Base-by-base conservation (phyloP, 495 filamentous ascomycete genomes). In the Aspergillus indologenus region DNA sequence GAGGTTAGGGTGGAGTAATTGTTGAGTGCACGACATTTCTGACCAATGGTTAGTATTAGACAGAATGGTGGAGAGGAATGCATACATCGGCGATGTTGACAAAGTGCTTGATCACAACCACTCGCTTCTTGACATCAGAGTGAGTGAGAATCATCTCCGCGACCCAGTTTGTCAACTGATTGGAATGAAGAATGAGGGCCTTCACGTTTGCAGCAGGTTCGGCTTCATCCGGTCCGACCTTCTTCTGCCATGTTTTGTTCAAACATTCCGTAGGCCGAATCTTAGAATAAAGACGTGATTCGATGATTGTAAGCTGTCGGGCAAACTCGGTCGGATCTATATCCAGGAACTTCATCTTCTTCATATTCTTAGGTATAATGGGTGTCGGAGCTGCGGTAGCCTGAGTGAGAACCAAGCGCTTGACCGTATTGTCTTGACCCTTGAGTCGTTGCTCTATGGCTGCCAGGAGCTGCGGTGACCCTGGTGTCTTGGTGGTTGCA, bases 121-220 rank as follows among this genome's bases (percentile, higher is more conserved):
- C 94, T 59, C 94, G 83, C 72, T 96, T 96, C 78, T 92, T 94
- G 51, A 96, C 90, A 70, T 98, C 94, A 31, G 83, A 79, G 70
- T 98, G 95, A 3, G 85, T 91, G 65, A 98, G 78, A 64, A 98
- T 98, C 94, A 98, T 98, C 71, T 98, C 92, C n/a, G 94, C 94
- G 54, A 98, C 94, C 95, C 95, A 98, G 71, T 98, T 98, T 19
- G 94, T 98, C 72, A 98, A 83, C 71, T 96, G 93, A 63, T 98
- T 98, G 0, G 95, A 97, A 71, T 98, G 94, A 45, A 98, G 80
- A 74, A 98, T 98, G 59, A 98, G 79, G 12, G 91, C 88, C 71
- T 96, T 96, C 61, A 98, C 91, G 68, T 98, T 98, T 2, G 90
- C 81, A 24, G 95, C 92, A 11, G 92, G 93, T 67, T 98, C 94